Conservation (phyloP, 106 monocot genomes). For the Narthecium ossifragum region DNA sequence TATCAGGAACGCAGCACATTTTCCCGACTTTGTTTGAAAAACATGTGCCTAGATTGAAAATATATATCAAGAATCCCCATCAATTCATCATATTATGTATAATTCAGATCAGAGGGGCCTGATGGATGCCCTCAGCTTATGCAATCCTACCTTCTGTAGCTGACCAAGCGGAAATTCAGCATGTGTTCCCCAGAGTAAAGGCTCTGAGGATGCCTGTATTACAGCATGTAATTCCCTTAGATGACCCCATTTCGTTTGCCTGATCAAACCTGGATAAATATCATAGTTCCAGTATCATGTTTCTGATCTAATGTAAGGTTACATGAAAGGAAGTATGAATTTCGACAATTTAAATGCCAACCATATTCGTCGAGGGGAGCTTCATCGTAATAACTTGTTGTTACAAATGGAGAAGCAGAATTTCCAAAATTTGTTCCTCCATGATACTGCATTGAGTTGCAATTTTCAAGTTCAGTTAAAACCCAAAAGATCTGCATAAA, state of each 20-base stretch:
- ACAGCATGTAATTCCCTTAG: constrained; percentile 72
- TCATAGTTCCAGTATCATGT: neutral
- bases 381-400: constrained; percentile 76
- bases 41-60: constrained; percentile 50
- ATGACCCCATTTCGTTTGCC: constrained; percentile 85
- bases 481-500: too few species aligned
- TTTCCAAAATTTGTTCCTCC: constrained; percentile 94
- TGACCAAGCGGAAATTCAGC: constrained; percentile 35
- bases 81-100: too few species aligned
- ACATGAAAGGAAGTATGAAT: neutral
- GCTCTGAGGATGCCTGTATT: constrained; percentile 35
- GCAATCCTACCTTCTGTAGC: constrained; percentile 52
- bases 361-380: constrained; percentile 99
- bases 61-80: too few species aligned
- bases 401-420: constrained; percentile 57
- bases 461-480: too few species aligned
- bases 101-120: too few species aligned
- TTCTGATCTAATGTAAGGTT: neutral
- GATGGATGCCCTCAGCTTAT: too few species aligned
- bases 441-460: constrained; percentile 88
- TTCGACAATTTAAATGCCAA: constrained; percentile 6
- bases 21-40: constrained; percentile 44
- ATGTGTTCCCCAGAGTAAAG: constrained; percentile 57
- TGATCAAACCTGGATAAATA: constrained; percentile 45
- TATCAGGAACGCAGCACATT: constrained; percentile 69